Base-by-base conservation (phyloP, 805 yeast genomes). In the Pichia eremophila region DNA sequence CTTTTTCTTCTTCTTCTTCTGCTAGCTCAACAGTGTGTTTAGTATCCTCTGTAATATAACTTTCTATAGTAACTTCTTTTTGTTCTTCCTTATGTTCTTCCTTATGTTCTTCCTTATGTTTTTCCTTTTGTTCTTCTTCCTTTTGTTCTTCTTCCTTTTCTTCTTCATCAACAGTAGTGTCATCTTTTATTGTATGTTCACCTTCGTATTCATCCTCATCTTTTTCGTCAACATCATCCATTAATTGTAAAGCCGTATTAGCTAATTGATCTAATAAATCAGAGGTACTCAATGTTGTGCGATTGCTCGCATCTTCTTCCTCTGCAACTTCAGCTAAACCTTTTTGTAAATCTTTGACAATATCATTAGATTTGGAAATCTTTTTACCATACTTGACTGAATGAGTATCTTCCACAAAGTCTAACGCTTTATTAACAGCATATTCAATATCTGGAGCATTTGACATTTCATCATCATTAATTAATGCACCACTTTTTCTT, bases 401-500 rank as follows among this genome's bases (percentile, higher is more conserved):
- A 42, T 53, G 55, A 11, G 61, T 51, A 36, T 51, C 44, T 22
- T 51, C 62, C 40, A 62, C 67, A 22, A 57, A 51, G 43, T 60
- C 66, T 56, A 75, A 65, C n/a, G 76, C 78, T 40, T 64, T 67
- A 46, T 69, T 69, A 43, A 75, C 70, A 57, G 78, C 75, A 41
- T 67, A 70, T 54, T 77, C 81, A 46, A 76, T 68, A 45, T 69
- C 71, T 35, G 71, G 70, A 51, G 74, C 69, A 44, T 69, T 73
- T 7, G 70, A 66, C 51, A 70, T 75, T 1, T 74, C 73, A 43
- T 77, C 81, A 51, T 73, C 80, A 41, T 58, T 57, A 32, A 74
- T 63, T 48, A 79, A 64, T 0, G 79, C 85, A 41, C 85, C 85
- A 55, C 77, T 84, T 46, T 70, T 64, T 35, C 68, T 73, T 52